These are phyloP conservation scores for Excoecaria agallocha DNA, from an alignment of 345 rosid genomes.

Conservation along the genomic window DNA sequence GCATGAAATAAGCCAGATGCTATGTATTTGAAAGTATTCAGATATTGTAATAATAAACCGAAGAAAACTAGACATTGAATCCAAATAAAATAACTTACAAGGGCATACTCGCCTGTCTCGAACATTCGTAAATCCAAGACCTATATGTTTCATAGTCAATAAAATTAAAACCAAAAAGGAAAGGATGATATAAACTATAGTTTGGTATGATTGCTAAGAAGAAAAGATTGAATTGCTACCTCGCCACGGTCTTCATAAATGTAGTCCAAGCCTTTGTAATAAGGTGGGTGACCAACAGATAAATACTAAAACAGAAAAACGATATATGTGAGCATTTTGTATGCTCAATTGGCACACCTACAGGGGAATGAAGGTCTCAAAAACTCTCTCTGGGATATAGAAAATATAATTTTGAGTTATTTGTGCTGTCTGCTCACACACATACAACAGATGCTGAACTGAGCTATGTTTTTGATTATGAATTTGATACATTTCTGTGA, in stretches of 20 bases:
- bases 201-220: neutral
- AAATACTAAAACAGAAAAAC: constrained; percentile 51
- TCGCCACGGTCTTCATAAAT: constrained; percentile 94
- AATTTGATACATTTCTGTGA: no score
- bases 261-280: constrained; percentile 90
- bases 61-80: neutral
- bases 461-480: no score
- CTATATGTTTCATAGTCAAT: constrained; percentile 26
- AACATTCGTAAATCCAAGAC: constrained; percentile 73
- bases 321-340: neutral
- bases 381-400: no score
- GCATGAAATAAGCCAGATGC: no score
- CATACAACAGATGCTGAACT: no score
- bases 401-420: no score
- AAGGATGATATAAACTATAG: neutral
- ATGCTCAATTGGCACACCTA: neutral
- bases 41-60: constrained; percentile 25
- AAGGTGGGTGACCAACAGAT: constrained; percentile 94
- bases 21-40: no score
- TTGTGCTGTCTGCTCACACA: no score
- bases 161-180: neutral
- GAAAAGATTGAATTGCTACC: constrained; percentile 37
- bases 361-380: neutral
- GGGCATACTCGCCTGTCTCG: constrained; percentile 94
- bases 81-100: constrained; percentile 47